Evolutionary conservation across 1,284 basidiomycete genomes (phyloP), one percentile per base, ranked within the genome.

Genomic region (Moniliophthora roreri): DNA sequence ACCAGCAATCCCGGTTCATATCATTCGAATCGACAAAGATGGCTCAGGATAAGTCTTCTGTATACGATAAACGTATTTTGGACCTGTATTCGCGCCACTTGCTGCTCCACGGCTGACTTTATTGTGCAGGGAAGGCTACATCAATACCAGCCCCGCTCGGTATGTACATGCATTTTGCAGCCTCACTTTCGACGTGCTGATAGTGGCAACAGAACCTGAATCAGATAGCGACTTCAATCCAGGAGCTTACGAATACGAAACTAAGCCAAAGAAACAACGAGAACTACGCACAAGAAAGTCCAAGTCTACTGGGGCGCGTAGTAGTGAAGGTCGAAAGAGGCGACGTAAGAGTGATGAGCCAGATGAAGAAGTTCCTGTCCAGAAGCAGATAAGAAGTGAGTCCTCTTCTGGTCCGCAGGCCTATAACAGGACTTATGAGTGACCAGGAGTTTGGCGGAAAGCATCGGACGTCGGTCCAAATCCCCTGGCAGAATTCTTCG

Each of bases 141-240:
- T 46, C 44, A 15, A 46, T 42, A 23, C 47, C 35, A 13, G 21
- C 41, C 18, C 56, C 56, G 38, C 52, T 54, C 50, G 37, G 54
- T 34, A 23, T 41, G 36, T 13, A 53, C 26, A 20, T 46, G 13
- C 11, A 11, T 23, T 2, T 4, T 10, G 15, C 11, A 32, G n/a
- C 24, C n/a, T 18, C 5, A 46, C 7, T 26, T 11, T 23, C 15
- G n/a, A 11, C 21, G 21, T 23, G 18, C 44, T 26, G 5, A 32
- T 6, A n/a, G n/a, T 4, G 8, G 10, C 4, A n/a, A 6, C 48
- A 68, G 66, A 68, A 48, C 56, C 57, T 58, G 83, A 82, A 53
- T 72, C 76, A 0, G 82, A 85, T 54, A 74, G 82, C n/a, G 82
- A 85, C 53, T 85, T 85, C 52, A 74, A 69, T 24, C 59, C 77